Base-by-base conservation (phyloP, 768 basidiomycete species). In the Cystoderma amianthinum region DNA sequence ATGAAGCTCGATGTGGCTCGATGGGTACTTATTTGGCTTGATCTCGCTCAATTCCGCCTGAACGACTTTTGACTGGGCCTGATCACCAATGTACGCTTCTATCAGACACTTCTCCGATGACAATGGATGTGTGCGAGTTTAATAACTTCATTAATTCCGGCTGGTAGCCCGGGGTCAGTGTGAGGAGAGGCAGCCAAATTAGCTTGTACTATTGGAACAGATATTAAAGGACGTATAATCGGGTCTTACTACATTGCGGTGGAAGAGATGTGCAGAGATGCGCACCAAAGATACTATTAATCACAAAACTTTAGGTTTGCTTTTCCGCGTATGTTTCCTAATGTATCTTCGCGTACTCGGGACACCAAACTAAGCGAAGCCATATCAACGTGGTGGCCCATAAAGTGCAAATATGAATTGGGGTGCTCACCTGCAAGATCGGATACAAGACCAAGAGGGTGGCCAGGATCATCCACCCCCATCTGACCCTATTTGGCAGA, bases 391-490 rank as follows among this genome's bases (percentile, higher is more conserved):
- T 12, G 30, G 25, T 35, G 36, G 17, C 35, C 36, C 36, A 22
- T 38, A 25, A 38, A 38, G 17, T 24, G n/a, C 28, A 10, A 19
- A 3, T 33, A 41, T 36, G 39, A 38, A 23, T 17, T 44, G 42
- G 38, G 39, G 32, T 12, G 58, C 78, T 56, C 51, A 86, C 86
- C 72, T 76, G 71, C 10, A 82, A 56, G 11, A 65, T 61, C 12
- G 88, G 85, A 68, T 91, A 91, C 39, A 84, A 54, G 13, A 82
- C 63, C 45, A 91, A 62, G 35, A 84, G 53, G n/a, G 55, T 54
- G 16, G 62, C 72, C 19, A 78, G 84, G 10, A 78, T 49, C n/a
- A 62, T 55, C 82, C 85, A 87, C 9, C 79, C 80, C 69, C 71
- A 71, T 61, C 73, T 77, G 45, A 91, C 82, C 40, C 52, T 46